A percentile compares a stretch with the other conserved stretches of the same genome.
phyloP scores from a whole-genome alignment of 2,329 filamentous ascomycete genomes.

The Capronia americana region DNA sequence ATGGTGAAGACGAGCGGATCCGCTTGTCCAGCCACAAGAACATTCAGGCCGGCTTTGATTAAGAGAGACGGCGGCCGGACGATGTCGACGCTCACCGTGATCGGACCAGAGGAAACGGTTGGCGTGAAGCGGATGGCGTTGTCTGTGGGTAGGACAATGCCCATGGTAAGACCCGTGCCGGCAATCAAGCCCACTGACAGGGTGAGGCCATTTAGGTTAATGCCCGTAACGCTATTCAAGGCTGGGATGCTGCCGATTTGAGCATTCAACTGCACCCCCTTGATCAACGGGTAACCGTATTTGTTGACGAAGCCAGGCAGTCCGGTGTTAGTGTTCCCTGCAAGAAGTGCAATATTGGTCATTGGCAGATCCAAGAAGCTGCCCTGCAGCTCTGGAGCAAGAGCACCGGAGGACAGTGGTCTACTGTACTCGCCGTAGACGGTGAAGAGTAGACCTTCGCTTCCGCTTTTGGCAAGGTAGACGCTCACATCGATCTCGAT shows the following conservation, averaged over 20 bases:
- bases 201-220: slow-evolving; percentile 1
- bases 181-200: slow-evolving; percentile 1
- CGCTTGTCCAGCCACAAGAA: not conserved
- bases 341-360: not conserved
- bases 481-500: slow-evolving; percentile 3
- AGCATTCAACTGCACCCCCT: slow-evolving; percentile 1
- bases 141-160: slow-evolving; percentile 1
- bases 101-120: not conserved
- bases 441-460: slow-evolving; percentile 1
- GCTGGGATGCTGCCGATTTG: slow-evolving; percentile 7
- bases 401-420: not conserved
- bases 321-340: slow-evolving; percentile 4
- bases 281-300: slow-evolving; percentile 2
- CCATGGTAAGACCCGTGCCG: not conserved
- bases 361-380: slow-evolving; percentile 5
- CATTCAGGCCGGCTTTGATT: slow-evolving; percentile 1
- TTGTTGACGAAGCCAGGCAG: slow-evolving; percentile 4
- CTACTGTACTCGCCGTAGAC: not conserved
- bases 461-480: not conserved
- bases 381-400: slow-evolving; percentile 4
- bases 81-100: not conserved
- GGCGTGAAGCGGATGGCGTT: not conserved
- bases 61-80: not conserved
- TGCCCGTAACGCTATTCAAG: not conserved
- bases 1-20: slow-evolving; percentile 3